Evolutionary conservation across 345 rosid species (phyloP).

Genomic region (Camelina neglecta): DNA sequence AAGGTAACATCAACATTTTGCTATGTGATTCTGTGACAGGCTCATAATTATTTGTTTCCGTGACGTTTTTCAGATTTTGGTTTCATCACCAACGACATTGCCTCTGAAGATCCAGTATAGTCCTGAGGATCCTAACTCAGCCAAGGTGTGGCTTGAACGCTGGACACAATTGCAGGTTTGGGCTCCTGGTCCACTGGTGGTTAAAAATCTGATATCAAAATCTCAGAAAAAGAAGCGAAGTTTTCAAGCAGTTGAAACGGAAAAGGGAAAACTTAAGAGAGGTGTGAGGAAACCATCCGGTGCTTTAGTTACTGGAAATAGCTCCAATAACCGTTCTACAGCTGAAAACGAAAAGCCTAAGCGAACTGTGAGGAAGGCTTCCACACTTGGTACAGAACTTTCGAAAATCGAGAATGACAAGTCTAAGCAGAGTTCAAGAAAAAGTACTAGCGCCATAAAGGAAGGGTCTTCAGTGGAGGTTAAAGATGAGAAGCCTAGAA

Average conservation of each 20-base stretch:
- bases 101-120: slow-evolving; percentile 62
- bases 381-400: slow-evolving; percentile 54
- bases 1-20: slow-evolving; percentile 52
- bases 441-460: slow-evolving; percentile 49
- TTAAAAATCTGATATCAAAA: slow-evolving; percentile 45
- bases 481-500: slow-evolving; percentile 54
- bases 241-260: slow-evolving; percentile 46
- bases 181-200: slow-evolving; percentile 51
- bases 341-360: slow-evolving; percentile 56
- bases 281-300: slow-evolving; percentile 52
- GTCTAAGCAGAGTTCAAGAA: slow-evolving; percentile 57
- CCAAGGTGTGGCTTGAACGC: slow-evolving; percentile 70
- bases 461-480: slow-evolving; percentile 53
- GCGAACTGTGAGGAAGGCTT: slow-evolving; percentile 53
- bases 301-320: slow-evolving; percentile 46
- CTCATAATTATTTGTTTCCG: slow-evolving; percentile 33
- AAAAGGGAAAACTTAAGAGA: slow-evolving; percentile 54
- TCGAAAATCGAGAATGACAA: slow-evolving; percentile 56
- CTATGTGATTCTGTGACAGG: neutral
- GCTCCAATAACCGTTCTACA: slow-evolving; percentile 45
- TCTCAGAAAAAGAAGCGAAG: slow-evolving; percentile 47
- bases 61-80: slow-evolving; percentile 61
- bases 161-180: slow-evolving; percentile 70
- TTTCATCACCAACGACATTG: slow-evolving; percentile 45
- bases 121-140: slow-evolving; percentile 64